Percentiles rank a stretch among this genome's conserved stretches.
phyloP scores from a whole-genome alignment of 164 flowering plant species.

The Liriodendron chinense region DNA sequence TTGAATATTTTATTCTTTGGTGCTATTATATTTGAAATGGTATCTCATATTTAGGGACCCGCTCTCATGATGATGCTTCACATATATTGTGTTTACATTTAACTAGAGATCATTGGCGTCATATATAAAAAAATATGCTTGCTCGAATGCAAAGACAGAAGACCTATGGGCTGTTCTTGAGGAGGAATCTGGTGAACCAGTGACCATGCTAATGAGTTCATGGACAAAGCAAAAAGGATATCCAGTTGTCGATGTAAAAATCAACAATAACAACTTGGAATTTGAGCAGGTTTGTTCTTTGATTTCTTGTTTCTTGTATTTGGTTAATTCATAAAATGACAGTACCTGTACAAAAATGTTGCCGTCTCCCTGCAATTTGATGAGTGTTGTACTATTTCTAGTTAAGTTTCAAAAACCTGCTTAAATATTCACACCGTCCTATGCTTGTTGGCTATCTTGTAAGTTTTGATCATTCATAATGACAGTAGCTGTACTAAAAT shows the following conservation, averaged over 20 bases:
- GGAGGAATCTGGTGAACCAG: conserved; percentile 91
- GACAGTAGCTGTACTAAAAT: too few species aligned
- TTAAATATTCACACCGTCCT: too few species aligned
- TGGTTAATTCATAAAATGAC: too few species aligned
- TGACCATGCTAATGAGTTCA: conserved; percentile 76
- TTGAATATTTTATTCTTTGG: too few species aligned
- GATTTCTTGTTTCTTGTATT: neutral
- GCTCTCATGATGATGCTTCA: neutral
- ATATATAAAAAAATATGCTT: conserved; percentile 76
- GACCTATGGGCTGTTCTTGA: conserved; percentile 90
- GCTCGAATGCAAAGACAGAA: conserved; percentile 87
- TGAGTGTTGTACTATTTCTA: too few species aligned
- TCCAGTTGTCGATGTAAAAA: conserved; percentile 75
- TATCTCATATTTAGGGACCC: neutral
- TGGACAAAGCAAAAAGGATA: conserved; percentile 98
- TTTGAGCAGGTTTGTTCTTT: conserved; percentile 72
- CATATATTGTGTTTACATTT: neutral
- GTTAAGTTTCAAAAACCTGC: too few species aligned
- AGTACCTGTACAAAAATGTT: too few species aligned
- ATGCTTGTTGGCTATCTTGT: too few species aligned
- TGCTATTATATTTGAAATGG: too few species aligned
- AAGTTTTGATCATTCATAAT: too few species aligned
- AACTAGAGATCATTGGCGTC: conserved; percentile 74
- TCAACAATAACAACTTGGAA: conserved; percentile 57
- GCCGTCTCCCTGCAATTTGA: too few species aligned